A percentile compares a stretch with the other conserved stretches of the same genome.
Conservation (phyloP, 2,329 filamentous ascomycete species). For the Teratosphaeria gauchensis region DNA sequence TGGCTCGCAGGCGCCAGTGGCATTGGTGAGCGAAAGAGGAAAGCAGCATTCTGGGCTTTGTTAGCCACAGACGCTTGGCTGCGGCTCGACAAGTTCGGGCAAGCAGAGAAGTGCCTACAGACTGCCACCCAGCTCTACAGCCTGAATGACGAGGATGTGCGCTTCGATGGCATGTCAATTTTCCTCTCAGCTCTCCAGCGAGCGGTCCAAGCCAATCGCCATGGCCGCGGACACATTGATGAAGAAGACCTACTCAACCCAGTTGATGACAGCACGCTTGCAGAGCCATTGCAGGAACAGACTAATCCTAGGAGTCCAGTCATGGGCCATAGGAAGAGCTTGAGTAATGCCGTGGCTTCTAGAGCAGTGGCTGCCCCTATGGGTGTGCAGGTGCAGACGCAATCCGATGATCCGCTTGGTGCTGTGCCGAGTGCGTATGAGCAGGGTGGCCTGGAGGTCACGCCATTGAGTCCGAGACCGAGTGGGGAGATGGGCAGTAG, state of each 20-base stretch:
- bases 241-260: slow-evolving; percentile 26
- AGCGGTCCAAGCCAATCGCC: slow-evolving; percentile 41
- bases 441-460: not conserved
- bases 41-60: slow-evolving; percentile 82
- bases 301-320: slow-evolving; percentile 22
- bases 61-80: slow-evolving; percentile 80
- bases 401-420: slow-evolving; percentile 24
- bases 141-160: slow-evolving; percentile 13
- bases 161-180: slow-evolving; percentile 43
- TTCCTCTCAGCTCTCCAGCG: slow-evolving; percentile 62
- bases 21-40: slow-evolving; percentile 60
- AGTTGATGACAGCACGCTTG: slow-evolving; percentile 14
- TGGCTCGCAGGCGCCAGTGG: slow-evolving; percentile 55
- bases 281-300: slow-evolving; percentile 24
- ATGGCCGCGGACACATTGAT: slow-evolving; percentile 27
- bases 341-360: slow-evolving; percentile 23
- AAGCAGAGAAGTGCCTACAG: slow-evolving; percentile 68
- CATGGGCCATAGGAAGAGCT: slow-evolving; percentile 33
- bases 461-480: slow-evolving; percentile 12
- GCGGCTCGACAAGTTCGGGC: slow-evolving; percentile 61
- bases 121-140: slow-evolving; percentile 51
- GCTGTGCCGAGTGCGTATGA: slow-evolving; percentile 20
- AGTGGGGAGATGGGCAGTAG: slow-evolving; percentile 8
- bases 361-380: slow-evolving; percentile 2
- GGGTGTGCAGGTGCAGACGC: slow-evolving; percentile 10